Evolutionary conservation across 164 flowering plant genomes (phyloP), one percentile per base, ranked within the genome.

Genomic region (Annona squamosa): DNA sequence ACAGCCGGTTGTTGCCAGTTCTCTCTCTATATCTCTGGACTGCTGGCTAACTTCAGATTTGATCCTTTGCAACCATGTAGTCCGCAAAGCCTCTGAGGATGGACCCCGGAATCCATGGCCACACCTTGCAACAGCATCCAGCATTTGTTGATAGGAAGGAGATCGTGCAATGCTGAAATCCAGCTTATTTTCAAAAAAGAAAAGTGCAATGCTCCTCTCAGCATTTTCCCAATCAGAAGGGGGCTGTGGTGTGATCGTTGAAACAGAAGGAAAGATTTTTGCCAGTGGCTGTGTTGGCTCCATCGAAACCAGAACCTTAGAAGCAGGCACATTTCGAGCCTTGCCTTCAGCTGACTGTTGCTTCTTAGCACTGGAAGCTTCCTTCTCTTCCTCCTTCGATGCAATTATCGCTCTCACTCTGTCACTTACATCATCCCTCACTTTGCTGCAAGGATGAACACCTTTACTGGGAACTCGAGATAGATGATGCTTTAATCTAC

Each of bases 401-500:
- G 91, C 82, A 68, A 89, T 77, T 61, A 92, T 86, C 46, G 85
- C 81, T 77, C 89, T 82, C 48, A 94, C 97, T 47, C 84, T 79
- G 72, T 94, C 91, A 37, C 89, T 84, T 16, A 94, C 94, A 80
- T 94, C 97, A 77, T 94, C 98, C 76, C 94, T 84, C 2, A 90
- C 98, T 78, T 91, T 94, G 75, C 85, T 87, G 80, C 97, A 94
- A 42, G 98, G 97, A 77, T 87, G 91, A 46, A 92, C 97, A 48
- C 97, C 98, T 85, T 90, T 90, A 80, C 97, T 92, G 4, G 97
- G 97, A 72, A 94, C 84, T 43, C 98, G 83, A 70, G 98, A 92
- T 48, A 94, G 74, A 84, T 92, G 98, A 77, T 94, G 93, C 77
- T 92, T 92, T 79, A 94, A 85, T 78, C 98, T 85, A 77, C 97